These are phyloP conservation scores for Colletotrichum melonis DNA, from an alignment of 2,329 filamentous ascomycete species.

Conservation along the genomic window DNA sequence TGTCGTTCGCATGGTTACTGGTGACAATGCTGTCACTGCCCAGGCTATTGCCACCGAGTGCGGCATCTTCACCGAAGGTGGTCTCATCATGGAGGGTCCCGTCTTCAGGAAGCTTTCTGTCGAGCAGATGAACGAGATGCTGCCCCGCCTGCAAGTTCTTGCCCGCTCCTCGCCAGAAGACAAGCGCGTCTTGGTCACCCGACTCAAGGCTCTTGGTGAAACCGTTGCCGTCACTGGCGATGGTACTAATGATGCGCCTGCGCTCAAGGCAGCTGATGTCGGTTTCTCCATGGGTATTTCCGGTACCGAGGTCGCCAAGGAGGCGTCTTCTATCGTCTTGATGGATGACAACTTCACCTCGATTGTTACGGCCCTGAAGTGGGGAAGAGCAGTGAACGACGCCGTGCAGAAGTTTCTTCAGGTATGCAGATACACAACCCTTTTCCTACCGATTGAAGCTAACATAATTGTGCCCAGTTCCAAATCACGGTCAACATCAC, in stretches of 20 bases:
- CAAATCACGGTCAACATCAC: slow-evolving; percentile 79
- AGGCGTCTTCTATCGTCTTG: slow-evolving; percentile 75
- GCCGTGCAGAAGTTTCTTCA: slow-evolving; percentile 76
- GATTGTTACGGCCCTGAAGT: slow-evolving; percentile 74
- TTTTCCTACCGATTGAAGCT: neutral
- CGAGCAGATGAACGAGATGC: slow-evolving; percentile 62
- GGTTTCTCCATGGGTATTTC: slow-evolving; percentile 77
- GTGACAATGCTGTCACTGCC: slow-evolving; percentile 73
- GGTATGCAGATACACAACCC: slow-evolving; percentile 41
- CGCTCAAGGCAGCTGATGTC: slow-evolving; percentile 73
- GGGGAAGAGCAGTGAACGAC: slow-evolving; percentile 77
- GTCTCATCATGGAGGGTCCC: slow-evolving; percentile 75
- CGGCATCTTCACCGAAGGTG: slow-evolving; percentile 70
- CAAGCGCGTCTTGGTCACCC: slow-evolving; percentile 66
- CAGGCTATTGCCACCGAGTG: slow-evolving; percentile 74
- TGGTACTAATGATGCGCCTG: slow-evolving; percentile 74
- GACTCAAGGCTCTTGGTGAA: slow-evolving; percentile 65
- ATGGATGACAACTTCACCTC: slow-evolving; percentile 75
- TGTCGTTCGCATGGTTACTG: slow-evolving; percentile 78
- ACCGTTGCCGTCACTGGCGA: slow-evolving; percentile 75
- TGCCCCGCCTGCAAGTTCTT: slow-evolving; percentile 62
- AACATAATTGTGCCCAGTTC: slow-evolving; percentile 51
- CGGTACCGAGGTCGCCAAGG: slow-evolving; percentile 75
- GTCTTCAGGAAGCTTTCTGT: slow-evolving; percentile 68
- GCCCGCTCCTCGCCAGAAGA: slow-evolving; percentile 71